Conservation (phyloP, 192 early-diverging fungal species). For the Borealophlyctis nickersoniae region DNA sequence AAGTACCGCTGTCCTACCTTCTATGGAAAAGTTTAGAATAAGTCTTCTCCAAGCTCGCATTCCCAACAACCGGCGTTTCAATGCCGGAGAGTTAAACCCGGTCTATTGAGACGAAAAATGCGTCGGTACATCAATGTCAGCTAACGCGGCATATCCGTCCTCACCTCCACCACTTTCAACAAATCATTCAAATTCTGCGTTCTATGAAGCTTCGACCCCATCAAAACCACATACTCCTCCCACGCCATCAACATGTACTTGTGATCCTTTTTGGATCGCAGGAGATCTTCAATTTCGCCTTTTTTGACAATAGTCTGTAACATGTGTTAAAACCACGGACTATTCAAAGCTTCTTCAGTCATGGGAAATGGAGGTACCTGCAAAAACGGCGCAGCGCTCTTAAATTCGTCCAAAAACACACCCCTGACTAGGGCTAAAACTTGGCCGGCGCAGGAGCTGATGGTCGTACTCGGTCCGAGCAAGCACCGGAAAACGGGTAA, state of each 20-base stretch:
- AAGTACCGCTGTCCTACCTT: too few relatives aligned
- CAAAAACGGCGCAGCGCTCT: background rate
- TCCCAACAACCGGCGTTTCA: background rate
- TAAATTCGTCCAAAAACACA: background rate
- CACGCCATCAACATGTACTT: conserved; percentile 12
- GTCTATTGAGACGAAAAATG: background rate
- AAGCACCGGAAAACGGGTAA: too few relatives aligned
- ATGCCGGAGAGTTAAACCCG: conserved; percentile 10
- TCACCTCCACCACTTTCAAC: conserved; percentile 12
- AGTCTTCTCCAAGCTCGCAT: conserved; percentile 14
- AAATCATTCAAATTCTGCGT: background rate
- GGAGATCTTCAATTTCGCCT: background rate
- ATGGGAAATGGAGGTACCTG: background rate
- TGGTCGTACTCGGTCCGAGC: background rate
- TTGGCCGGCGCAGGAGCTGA: background rate
- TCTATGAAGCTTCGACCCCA: conserved; percentile 11
- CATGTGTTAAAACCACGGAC: too few relatives aligned
- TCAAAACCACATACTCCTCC: conserved; percentile 5
- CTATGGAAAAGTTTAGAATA: conserved; percentile 14
- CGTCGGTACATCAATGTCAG: background rate
- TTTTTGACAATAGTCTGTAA: background rate
- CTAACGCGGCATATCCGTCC: background rate
- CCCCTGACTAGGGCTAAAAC: background rate
- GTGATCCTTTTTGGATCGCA: conserved; percentile 1
- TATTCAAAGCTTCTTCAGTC: background rate